Evolutionary conservation across 2,329 filamentous ascomycete species (phyloP).

Genomic region (Trichoderma endophyticum): DNA sequence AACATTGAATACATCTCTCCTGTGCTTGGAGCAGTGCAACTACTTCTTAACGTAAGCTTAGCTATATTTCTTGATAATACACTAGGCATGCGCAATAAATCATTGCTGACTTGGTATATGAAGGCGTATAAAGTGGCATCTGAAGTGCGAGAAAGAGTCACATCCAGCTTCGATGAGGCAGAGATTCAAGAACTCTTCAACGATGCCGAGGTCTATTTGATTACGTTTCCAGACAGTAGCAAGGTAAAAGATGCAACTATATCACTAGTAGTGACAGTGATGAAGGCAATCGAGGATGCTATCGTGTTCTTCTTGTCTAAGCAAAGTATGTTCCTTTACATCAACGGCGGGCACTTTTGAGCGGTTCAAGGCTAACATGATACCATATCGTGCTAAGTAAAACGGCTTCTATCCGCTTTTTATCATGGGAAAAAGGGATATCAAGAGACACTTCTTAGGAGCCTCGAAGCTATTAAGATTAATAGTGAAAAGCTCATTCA

Average conservation of each 20-base stretch:
- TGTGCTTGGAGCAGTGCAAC: background rate
- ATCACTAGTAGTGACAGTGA: background rate
- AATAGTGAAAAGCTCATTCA: constrained; percentile 3
- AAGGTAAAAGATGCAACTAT: background rate
- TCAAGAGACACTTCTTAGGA: background rate
- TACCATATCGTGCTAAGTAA: background rate
- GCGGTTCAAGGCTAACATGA: background rate
- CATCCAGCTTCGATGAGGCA: background rate
- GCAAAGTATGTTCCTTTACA: background rate
- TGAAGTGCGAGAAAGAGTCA: background rate
- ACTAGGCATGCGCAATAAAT: background rate
- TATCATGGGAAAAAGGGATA: background rate
- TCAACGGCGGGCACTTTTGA: background rate
- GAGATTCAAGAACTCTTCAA: background rate
- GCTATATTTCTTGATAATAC: background rate
- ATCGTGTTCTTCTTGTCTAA: constrained; percentile 8
- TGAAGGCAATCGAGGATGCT: constrained; percentile 5
- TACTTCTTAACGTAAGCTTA: background rate
- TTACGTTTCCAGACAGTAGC: background rate
- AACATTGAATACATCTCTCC: constrained; percentile 8
- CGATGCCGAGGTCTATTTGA: constrained; percentile 1
- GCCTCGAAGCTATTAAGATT: background rate
- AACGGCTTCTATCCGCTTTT: background rate
- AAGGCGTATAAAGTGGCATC: constrained; percentile 1
- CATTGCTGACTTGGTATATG: background rate